Evolutionary conservation across 2,329 filamentous ascomycete genomes (phyloP), one percentile per base, ranked within the genome.

Genomic region (Truncatella angustata): DNA sequence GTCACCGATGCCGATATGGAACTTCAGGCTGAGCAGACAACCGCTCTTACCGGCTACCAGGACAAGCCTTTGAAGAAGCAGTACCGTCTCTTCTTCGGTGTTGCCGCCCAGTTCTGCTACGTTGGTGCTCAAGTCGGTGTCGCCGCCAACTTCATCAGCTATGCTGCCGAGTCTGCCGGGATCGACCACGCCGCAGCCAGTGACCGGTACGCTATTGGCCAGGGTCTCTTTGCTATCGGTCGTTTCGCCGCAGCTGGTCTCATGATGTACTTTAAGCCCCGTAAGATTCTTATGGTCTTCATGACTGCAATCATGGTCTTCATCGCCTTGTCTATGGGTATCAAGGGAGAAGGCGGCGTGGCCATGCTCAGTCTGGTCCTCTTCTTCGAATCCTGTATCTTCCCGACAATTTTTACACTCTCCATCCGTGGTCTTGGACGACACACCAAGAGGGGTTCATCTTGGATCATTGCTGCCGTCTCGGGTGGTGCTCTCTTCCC

Each of bases 1-100:
- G 47, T 50, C 36, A 50, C 47, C n/a, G 47, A 50, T 11, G 47
- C 47, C 47, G 47, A 50, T 28, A 50, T 50, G 47, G 47, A 50
- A 36, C 36, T 50, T 14, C 47, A 50, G 36, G 47, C 47, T 12
- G 47, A 50, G 36, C 47, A 50, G 36, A 40, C 47, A 12, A 50
- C 35, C 11, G 35, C 12, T 10, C 47, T 50, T 6, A 50, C 47
- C n/a, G 47, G 47, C n/a, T 50, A 34, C 47, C 21, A 28, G 23
- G 47, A 50, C 12, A 50, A 50, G 47, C 35, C 47, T 11, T 36
- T 50, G 5, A 40, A 26, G 24, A 10, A 50, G 47, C 47, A 50
- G 26, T 50, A 50, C 47, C 23, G 28, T 4, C 47, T 50, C 36
- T 50, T 50, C 36, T 50, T 50, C 36, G 47, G 47, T 43, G 47